phyloP scores from a whole-genome alignment of 805 yeast genomes.

The Ogataea degrootiae region DNA sequence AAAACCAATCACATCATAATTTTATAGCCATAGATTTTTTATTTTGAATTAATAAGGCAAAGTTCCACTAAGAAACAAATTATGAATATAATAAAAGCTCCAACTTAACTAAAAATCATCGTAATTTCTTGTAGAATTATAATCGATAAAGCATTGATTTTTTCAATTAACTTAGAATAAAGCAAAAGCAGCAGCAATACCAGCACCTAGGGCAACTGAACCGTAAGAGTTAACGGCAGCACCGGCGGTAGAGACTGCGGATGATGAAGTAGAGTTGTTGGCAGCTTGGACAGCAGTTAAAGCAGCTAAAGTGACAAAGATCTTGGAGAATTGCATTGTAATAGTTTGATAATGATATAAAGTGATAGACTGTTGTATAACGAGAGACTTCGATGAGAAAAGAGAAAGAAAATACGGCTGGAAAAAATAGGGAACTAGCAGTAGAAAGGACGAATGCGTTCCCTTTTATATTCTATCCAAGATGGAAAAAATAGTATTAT shows the following conservation, averaged over 20 bases:
- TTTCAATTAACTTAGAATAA: slow-evolving; percentile 27
- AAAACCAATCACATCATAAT: neutral
- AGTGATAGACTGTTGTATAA: too few species aligned
- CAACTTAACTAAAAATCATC: neutral
- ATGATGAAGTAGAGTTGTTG: slow-evolving; percentile 37
- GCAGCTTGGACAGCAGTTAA: slow-evolving; percentile 66
- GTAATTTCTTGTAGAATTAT: neutral
- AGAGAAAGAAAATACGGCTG: neutral
- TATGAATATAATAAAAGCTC: neutral
- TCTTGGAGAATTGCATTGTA: slow-evolving; percentile 65
- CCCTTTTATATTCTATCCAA: too few species aligned
- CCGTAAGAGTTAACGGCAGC: slow-evolving; percentile 40
- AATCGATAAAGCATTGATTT: neutral
- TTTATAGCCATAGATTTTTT: neutral
- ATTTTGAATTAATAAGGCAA: too few species aligned
- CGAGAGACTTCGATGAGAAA: too few species aligned
- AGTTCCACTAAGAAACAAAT: neutral
- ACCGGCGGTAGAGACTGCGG: slow-evolving; percentile 42
- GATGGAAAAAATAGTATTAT: too few species aligned
- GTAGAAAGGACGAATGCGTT: too few species aligned
- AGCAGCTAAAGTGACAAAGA: slow-evolving; percentile 66
- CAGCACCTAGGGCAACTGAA: slow-evolving; percentile 78
- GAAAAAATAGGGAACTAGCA: neutral
- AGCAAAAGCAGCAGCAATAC: slow-evolving; percentile 76
- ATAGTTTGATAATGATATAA: too few species aligned